These are phyloP conservation scores for Sonneratia alba DNA, from an alignment of 345 rosid genomes.

Conservation along the genomic window DNA sequence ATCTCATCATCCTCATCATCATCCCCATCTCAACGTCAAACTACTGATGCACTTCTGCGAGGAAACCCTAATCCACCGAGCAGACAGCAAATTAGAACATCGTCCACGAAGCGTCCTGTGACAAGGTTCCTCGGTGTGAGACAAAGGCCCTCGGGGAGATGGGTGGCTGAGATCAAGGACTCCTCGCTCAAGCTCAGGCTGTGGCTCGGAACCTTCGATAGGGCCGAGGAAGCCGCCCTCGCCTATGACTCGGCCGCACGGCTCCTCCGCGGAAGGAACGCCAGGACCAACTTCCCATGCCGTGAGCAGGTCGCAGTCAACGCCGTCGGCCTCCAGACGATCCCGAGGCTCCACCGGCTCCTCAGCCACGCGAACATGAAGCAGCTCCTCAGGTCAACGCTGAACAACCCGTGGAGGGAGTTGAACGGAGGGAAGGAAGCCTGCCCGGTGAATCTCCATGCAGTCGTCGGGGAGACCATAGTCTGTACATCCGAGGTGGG, in stretches of 20 bases:
- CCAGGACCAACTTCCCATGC: conserved; percentile 33
- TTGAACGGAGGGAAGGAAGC: background rate
- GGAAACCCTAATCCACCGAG: conserved; percentile 5
- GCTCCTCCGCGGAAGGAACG: conserved; percentile 37
- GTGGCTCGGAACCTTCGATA: conserved; percentile 45
- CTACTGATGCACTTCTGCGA: background rate
- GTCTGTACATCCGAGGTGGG: conserved; percentile 20
- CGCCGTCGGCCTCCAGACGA: conserved; percentile 8
- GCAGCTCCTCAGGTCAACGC: conserved; percentile 22
- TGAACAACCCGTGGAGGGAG: background rate
- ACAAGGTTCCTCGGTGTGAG: conserved; percentile 42
- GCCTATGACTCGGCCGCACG: conserved; percentile 44
- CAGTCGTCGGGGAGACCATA: conserved; percentile 29
- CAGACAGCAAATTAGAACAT: conserved; percentile 8
- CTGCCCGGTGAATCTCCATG: background rate
- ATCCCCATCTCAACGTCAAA: too few species aligned
- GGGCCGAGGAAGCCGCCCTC: conserved; percentile 40
- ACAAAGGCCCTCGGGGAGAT: conserved; percentile 52
- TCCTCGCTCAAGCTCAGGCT: conserved; percentile 46
- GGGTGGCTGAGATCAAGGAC: conserved; percentile 55
- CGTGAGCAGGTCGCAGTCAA: background rate
- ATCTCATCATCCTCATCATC: background rate
- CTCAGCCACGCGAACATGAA: conserved; percentile 28
- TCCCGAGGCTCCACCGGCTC: conserved; percentile 26
- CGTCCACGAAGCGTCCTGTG: background rate